Base-by-base conservation (phyloP, 2,329 filamentous ascomycete genomes). In the Onygena corvina region DNA sequence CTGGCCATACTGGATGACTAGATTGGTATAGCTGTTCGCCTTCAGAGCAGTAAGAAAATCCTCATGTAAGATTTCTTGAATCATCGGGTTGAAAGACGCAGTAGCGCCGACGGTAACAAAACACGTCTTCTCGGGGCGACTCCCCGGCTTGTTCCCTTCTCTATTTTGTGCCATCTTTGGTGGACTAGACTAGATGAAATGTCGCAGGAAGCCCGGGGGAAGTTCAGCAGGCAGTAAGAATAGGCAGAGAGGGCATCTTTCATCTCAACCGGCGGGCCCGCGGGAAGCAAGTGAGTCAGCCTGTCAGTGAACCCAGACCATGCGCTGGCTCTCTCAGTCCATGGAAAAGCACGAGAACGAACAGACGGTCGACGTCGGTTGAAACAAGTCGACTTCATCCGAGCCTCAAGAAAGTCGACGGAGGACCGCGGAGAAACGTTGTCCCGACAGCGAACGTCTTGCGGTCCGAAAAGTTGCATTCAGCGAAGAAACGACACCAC, bases 81-180 rank as follows among this genome's bases (percentile, higher is more conserved):
- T 76, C 1, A 98, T 76, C 4, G 73, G 66, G 47, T 76, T 73
- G 67, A 98, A 98, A 16, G 83, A 78, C 12, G 89, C 88, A 0
- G 90, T 98, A 4, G 92, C 90, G 50, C 92, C 92, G 25, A 94
- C 84, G 0, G 92, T 96, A 49, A 95, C 83, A 56, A 98, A 85
- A 63, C 86, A 92, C 48, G 67, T 42, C 55, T 71, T 73, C 45
- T 56, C 61, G 50, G 49, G 44, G 46, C 49, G 50, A 36, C 50
- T 54, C 49, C 52, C 51, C 52, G 58, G 25, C 23, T 45, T 46
- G 40, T 38, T 5, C 11, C 9, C 27, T 11, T 21, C 42, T 46
- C 27, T 18, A 14, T 25, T 31, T 4, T 42, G 14, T 14, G 38
- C 16, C 38, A 42, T 42, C 3, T 27, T 42, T 42, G 18, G 33